Conservation (phyloP, 768 basidiomycete genomes). For the Rhodotorula paludigena region DNA sequence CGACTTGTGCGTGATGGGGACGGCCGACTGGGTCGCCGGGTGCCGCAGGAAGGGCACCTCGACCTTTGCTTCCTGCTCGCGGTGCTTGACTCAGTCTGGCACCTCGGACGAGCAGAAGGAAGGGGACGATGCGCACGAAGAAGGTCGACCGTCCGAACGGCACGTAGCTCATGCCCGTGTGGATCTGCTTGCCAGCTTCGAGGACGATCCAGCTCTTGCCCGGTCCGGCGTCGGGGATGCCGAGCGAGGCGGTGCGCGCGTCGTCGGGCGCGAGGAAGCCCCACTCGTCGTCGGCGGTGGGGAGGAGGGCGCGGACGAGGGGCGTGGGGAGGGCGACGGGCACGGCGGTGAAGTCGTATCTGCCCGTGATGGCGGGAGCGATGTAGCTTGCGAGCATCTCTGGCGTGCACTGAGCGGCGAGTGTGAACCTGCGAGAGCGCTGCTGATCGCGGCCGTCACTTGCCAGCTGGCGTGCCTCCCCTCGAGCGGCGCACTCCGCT, state of each 20-base stretch:
- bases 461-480: no score
- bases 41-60: conserved; percentile 31
- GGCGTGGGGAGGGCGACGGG: conserved; percentile 16
- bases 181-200: conserved; percentile 28
- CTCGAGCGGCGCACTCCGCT: no score
- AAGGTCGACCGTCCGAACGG: conserved; percentile 19
- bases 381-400: conserved; percentile 2
- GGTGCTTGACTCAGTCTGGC: neutral
- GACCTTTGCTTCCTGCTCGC: conserved; percentile 35
- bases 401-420: no score
- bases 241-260: neutral
- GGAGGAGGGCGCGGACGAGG: conserved; percentile 25
- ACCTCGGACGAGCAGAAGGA: no score
- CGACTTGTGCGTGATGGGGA: conserved; percentile 25
- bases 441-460: no score
- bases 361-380: conserved; percentile 13
- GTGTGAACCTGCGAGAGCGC: neutral
- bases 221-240: neutral
- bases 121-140: neutral
- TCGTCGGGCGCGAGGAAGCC: conserved; percentile 2
- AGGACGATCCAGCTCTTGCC: conserved; percentile 16
- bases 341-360: conserved; percentile 15
- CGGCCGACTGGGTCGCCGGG: neutral
- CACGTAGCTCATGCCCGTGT: conserved; percentile 9
- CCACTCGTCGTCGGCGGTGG: neutral